These are phyloP conservation scores for Astraeus odoratus DNA, from an alignment of 768 basidiomycete species.

Conservation along the genomic window DNA sequence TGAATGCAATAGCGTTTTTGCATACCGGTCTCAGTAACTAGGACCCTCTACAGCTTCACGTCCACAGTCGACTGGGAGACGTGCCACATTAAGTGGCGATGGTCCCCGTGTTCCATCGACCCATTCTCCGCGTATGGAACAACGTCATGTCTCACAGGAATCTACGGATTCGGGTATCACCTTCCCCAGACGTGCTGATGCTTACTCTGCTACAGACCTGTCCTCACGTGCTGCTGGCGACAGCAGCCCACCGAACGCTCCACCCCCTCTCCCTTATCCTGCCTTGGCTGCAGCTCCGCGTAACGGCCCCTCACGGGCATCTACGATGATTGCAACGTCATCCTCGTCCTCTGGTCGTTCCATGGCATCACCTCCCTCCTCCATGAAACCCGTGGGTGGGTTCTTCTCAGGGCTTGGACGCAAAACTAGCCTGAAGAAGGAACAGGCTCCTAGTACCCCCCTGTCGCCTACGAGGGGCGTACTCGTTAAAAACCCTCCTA, in stretches of 20 bases:
- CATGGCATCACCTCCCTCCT: slow-evolving; percentile 34
- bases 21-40: slow-evolving; percentile 4
- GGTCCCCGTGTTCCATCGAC: slow-evolving; percentile 29
- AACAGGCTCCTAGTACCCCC: slow-evolving; percentile 23
- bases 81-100: slow-evolving; percentile 17
- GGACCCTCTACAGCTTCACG: slow-evolving; percentile 12
- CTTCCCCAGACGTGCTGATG: slow-evolving; percentile 76
- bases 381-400: slow-evolving; percentile 40
- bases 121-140: slow-evolving; percentile 42
- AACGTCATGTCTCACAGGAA: slow-evolving; percentile 61
- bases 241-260: slow-evolving; percentile 44
- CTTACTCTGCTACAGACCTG: slow-evolving; percentile 72
- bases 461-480: slow-evolving; percentile 27
- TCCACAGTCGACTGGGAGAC: slow-evolving; percentile 20
- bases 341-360: slow-evolving; percentile 45
- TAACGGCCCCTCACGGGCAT: slow-evolving; percentile 20
- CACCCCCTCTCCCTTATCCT: slow-evolving; percentile 69
- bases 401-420: slow-evolving; percentile 75
- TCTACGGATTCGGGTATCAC: slow-evolving; percentile 73
- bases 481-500: slow-evolving; percentile 32
- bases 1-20: slow-evolving; percentile 2
- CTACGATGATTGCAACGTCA: slow-evolving; percentile 31
- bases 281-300: slow-evolving; percentile 42
- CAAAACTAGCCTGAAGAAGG: slow-evolving; percentile 50
- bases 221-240: slow-evolving; percentile 41